Percentiles rank a stretch among this genome's conserved stretches.
These are phyloP conservation scores for Aspergillus heteromorphus DNA, from an alignment of 495 filamentous ascomycete genomes.

Conservation along the genomic window DNA sequence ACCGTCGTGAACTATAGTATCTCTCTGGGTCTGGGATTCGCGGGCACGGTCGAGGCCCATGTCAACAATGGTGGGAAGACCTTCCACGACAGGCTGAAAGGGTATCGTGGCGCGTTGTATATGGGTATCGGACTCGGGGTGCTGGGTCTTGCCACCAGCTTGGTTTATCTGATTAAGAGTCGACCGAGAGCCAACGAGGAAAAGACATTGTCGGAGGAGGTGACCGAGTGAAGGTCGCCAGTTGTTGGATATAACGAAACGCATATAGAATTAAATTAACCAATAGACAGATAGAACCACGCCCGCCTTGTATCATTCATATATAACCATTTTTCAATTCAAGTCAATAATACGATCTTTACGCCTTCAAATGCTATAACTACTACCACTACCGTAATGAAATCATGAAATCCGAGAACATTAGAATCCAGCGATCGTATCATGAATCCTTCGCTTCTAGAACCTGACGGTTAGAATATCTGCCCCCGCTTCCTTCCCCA, in stretches of 20 bases:
- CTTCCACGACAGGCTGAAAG: constrained; percentile 19
- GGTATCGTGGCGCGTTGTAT: constrained; percentile 36
- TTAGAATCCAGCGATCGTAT: no score
- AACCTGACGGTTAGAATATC: no score
- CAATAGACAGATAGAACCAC: no score
- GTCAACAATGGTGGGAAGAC: constrained; percentile 39
- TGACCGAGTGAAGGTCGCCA: not conserved
- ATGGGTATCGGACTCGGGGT: constrained; percentile 33
- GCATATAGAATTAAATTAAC: not conserved
- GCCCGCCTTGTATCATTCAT: no score
- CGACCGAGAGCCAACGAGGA: not conserved
- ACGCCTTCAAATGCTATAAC: no score
- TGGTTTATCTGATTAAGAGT: constrained; percentile 9
- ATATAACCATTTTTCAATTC: no score
- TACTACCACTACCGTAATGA: no score
- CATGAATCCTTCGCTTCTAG: no score
- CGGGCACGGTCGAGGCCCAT: constrained; percentile 55
- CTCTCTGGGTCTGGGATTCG: constrained; percentile 60
- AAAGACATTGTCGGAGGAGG: not conserved
- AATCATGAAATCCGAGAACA: no score
- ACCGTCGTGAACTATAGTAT: constrained; percentile 65
- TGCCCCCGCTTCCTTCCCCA: no score
- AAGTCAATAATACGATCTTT: no score
- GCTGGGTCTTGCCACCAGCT: constrained; percentile 14
- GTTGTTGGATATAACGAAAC: not conserved